Evolutionary conservation across 306 rosid genomes (phyloP).

Genomic region (Lathyrus tuberosus): DNA sequence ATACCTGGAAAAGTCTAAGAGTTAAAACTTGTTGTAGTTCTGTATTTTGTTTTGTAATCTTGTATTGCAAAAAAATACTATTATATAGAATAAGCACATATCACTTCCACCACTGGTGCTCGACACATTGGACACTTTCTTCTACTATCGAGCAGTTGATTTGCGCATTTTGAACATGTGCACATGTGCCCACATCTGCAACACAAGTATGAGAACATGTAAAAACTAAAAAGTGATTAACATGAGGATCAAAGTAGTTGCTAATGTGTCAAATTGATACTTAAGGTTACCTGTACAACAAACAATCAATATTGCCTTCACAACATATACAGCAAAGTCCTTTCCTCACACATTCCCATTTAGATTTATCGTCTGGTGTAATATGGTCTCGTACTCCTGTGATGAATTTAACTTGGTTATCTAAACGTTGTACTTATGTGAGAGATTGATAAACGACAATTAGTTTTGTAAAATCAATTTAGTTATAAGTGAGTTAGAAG

Average conservation of each 20-base stretch:
- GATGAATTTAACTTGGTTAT: conserved; percentile 36
- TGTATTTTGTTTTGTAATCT: conserved; percentile 42
- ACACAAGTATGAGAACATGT: conserved; percentile 8
- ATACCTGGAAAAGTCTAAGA: conserved; percentile 44
- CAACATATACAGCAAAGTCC: conserved; percentile 90
- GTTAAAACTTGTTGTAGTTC: conserved; percentile 38
- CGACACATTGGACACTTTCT: conserved; percentile 97
- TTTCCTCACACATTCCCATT: conserved; percentile 93
- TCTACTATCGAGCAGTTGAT: conserved; percentile 58
- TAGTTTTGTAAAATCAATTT: neutral
- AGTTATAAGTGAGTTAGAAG: neutral
- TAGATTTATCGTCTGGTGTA: conserved; percentile 57
- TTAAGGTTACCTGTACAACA: conserved; percentile 79
- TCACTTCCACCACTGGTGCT: conserved; percentile 89
- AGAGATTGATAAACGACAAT: neutral
- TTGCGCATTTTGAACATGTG: conserved; percentile 87
- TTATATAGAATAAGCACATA: conserved; percentile 78
- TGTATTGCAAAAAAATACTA: conserved; percentile 38
- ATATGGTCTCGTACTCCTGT: conserved; percentile 56
- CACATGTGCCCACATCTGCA: conserved; percentile 99
- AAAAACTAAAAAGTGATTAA: conserved; percentile 1
- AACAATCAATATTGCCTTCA: conserved; percentile 74
- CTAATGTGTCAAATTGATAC: conserved; percentile 20
- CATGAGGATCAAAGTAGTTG: conserved; percentile 18
- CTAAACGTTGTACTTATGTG: neutral